Evolutionary conservation across 1,284 basidiomycete genomes (phyloP).

Genomic region (Rhizopogon hawkerae): DNA sequence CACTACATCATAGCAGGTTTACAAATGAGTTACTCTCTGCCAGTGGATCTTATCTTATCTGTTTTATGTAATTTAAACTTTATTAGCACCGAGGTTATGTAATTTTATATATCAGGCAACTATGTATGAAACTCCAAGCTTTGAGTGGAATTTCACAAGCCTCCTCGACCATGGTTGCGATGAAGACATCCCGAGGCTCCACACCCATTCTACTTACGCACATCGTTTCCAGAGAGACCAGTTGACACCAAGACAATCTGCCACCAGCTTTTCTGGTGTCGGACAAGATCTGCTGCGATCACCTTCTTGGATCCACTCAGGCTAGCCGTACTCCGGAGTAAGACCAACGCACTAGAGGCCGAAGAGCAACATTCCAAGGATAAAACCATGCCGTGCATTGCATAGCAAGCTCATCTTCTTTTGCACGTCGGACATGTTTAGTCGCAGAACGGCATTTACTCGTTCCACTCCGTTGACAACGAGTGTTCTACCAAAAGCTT

Average conservation of each 20-base stretch:
- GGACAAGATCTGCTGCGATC: not conserved
- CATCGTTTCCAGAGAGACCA: slow-evolving; percentile 1
- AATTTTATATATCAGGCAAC: not conserved
- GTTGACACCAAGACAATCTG: not conserved
- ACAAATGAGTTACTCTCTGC: too few species aligned
- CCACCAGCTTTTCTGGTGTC: not conserved
- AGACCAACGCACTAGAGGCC: not conserved
- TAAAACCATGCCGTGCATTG: not conserved
- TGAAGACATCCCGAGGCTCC: not conserved
- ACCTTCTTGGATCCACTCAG: too few species aligned
- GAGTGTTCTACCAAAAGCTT: not conserved
- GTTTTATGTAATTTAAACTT: too few species aligned
- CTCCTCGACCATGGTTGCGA: not conserved
- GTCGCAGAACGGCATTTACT: not conserved
- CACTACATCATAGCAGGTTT: too few species aligned
- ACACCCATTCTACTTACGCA: not conserved
- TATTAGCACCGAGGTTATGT: too few species aligned
- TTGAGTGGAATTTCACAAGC: not conserved
- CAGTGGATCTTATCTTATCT: too few species aligned
- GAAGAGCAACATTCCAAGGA: not conserved
- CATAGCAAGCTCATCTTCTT: too few species aligned
- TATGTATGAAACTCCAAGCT: not conserved
- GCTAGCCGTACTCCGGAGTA: too few species aligned
- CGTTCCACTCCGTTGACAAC: not conserved
- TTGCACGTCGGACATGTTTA: not conserved